Percentiles rank a stretch among this genome's conserved stretches.
phyloP scores from a whole-genome alignment of 352 stramenopile genomes.

The Hyaloperonospora brassicae region DNA sequence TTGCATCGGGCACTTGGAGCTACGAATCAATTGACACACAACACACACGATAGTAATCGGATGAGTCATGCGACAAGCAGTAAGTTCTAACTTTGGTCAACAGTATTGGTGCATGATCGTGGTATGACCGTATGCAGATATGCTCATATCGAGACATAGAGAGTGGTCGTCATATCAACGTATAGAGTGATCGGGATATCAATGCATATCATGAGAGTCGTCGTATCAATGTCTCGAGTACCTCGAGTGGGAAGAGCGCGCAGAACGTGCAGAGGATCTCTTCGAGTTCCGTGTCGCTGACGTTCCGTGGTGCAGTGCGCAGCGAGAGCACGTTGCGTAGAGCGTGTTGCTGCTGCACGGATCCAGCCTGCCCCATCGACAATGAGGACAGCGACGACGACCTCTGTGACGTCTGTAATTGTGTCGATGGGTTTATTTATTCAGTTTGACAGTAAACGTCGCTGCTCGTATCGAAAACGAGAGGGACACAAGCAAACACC shows the following conservation, averaged over 20 bases:
- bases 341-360: constrained; percentile 69
- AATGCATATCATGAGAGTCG: neutral
- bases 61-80: constrained; percentile 9
- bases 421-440: too few relatives aligned
- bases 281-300: constrained; percentile 40
- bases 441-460: too few relatives aligned
- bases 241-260: constrained; percentile 63
- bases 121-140: too few relatives aligned
- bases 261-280: constrained; percentile 66
- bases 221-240: constrained; percentile 9
- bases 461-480: too few relatives aligned
- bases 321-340: constrained; percentile 65
- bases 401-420: too few relatives aligned
- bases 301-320: constrained; percentile 31
- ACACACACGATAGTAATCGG: too few relatives aligned
- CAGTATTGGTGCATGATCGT: too few relatives aligned
- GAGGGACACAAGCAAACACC: too few relatives aligned
- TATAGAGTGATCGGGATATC: too few relatives aligned
- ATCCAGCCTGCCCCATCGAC: constrained; percentile 69
- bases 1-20: constrained; percentile 24
- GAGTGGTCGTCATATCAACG: too few relatives aligned
- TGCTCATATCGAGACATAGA: too few relatives aligned
- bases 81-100: neutral
- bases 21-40: neutral
- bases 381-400: too few relatives aligned